phyloP scores from a whole-genome alignment of 1,139 yeast genomes.

The Zygosaccharomyces sapae region DNA sequence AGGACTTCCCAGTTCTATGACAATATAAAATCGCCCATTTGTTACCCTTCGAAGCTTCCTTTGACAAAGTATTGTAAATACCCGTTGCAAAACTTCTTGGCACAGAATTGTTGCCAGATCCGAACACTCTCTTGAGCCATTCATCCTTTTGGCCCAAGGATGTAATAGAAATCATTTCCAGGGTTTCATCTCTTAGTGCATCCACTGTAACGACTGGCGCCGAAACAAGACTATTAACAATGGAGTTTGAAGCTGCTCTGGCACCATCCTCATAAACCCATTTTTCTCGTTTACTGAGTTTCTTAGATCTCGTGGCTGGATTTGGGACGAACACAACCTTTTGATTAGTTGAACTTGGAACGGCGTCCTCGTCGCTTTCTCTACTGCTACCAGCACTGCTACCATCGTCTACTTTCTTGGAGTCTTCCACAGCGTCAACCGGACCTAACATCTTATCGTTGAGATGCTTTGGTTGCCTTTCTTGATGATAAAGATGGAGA shows the following conservation, averaged over 20 bases:
- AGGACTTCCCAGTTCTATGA: constrained; percentile 66
- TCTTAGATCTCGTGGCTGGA: constrained; percentile 66
- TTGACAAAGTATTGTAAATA: constrained; percentile 64
- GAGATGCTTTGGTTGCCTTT: constrained; percentile 16
- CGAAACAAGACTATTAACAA: constrained; percentile 51
- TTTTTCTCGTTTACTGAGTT: constrained; percentile 69
- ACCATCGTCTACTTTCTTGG: constrained; percentile 29
- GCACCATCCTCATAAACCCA: constrained; percentile 80
- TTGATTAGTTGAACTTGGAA: constrained; percentile 42
- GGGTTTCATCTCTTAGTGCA: constrained; percentile 68
- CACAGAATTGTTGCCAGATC: constrained; percentile 59
- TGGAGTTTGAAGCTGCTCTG: constrained; percentile 52
- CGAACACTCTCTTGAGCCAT: constrained; percentile 76
- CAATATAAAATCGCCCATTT: constrained; percentile 72
- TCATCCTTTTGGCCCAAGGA: constrained; percentile 77
- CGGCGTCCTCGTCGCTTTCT: constrained; percentile 32
- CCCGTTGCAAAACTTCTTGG: constrained; percentile 75
- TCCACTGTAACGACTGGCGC: constrained; percentile 78
- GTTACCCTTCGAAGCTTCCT: constrained; percentile 67
- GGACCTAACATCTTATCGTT: constrained; percentile 18
- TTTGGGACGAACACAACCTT: constrained; percentile 59
- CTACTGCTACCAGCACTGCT: constrained; percentile 32
- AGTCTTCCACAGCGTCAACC: constrained; percentile 23
- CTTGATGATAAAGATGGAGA: constrained; percentile 48
- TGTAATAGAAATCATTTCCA: constrained; percentile 75